Percentiles rank a stretch among this genome's conserved stretches.
Conservation (phyloP, 805 yeast species). For the Myxozyma lipomycoides region DNA sequence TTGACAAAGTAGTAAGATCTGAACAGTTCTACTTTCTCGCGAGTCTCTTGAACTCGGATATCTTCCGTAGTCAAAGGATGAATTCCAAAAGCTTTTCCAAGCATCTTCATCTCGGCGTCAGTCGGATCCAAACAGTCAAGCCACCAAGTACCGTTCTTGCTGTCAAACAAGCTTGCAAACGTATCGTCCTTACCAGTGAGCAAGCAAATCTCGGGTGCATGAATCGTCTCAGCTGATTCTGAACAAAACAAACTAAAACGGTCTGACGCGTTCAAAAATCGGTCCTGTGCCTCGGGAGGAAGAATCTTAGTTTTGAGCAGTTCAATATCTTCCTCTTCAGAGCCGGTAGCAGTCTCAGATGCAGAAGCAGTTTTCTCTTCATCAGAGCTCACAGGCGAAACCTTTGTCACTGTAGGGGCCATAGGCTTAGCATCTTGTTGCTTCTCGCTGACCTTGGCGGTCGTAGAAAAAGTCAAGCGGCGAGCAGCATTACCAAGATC, state of each 20-base stretch:
- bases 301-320: conserved; percentile 14
- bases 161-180: conserved; percentile 64
- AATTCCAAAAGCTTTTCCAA: conserved; percentile 91
- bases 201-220: conserved; percentile 80
- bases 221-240: conserved; percentile 79
- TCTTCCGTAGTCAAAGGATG: conserved; percentile 98
- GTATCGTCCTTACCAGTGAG: conserved; percentile 57
- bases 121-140: conserved; percentile 91
- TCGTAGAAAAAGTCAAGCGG: conserved; percentile 18
- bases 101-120: conserved; percentile 86
- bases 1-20: conserved; percentile 87
- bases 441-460: not conserved
- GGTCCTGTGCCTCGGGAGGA: conserved; percentile 20
- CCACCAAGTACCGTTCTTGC: conserved; percentile 89
- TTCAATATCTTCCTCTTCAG: conserved; percentile 3
- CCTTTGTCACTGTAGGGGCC: not conserved
- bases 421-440: conserved; percentile 1
- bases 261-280: conserved; percentile 40
- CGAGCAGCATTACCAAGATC: conserved; percentile 24
- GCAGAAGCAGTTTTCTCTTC: conserved; percentile 12
- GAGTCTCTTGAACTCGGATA: conserved; percentile 91
- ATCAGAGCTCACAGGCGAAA: conserved; percentile 2
- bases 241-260: conserved; percentile 80
- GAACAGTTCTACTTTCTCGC: conserved; percentile 95
- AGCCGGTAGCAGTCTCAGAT: not conserved